These are phyloP conservation scores for Monosporozyma siamensis DNA, from an alignment of 805 yeast genomes.

Conservation along the genomic window DNA sequence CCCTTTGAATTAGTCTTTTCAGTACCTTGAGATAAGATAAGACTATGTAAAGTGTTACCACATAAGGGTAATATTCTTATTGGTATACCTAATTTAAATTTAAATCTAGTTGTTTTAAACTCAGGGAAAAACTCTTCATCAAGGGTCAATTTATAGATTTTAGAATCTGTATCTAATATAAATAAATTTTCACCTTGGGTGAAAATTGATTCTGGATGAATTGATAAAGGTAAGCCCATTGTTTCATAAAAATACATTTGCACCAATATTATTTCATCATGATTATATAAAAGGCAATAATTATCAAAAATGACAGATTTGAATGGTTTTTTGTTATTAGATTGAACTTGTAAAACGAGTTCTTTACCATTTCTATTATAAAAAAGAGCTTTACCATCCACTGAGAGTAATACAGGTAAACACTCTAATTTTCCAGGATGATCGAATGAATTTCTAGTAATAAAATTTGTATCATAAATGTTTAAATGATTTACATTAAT, in stretches of 20 bases:
- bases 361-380: neutral
- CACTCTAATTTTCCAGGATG: too few species aligned
- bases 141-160: neutral
- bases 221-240: neutral
- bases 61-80: neutral
- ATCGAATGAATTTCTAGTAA: too few species aligned
- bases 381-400: constrained; percentile 2
- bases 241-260: neutral
- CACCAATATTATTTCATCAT: neutral
- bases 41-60: neutral
- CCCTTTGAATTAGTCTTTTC: neutral
- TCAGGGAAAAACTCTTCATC: neutral
- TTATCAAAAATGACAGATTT: neutral
- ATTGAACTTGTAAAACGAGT: neutral
- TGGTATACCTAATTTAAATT: neutral
- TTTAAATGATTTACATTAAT: neutral
- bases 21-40: neutral
- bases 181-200: neutral
- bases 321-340: neutral
- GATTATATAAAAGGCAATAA: constrained; percentile 1
- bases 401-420: neutral
- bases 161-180: neutral
- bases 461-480: neutral
- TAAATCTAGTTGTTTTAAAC: neutral
- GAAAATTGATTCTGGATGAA: neutral